Conservation (phyloP, 208 protist genomes). For the Leishmania tropica region DNA sequence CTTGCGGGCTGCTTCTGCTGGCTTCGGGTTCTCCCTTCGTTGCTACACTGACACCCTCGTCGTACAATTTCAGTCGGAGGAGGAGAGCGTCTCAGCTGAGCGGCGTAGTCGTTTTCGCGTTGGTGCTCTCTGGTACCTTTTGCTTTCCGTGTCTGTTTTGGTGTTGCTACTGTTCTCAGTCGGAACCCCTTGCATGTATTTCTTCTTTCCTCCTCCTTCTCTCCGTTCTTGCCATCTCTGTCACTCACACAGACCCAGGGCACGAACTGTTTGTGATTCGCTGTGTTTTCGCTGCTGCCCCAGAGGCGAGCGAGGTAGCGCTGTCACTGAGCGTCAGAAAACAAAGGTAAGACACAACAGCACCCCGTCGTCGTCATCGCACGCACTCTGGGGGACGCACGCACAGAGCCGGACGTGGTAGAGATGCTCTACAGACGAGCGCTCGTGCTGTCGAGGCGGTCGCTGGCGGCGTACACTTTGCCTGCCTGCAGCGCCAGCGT, state of each 20-base stretch:
- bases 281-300: neutral
- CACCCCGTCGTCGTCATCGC: neutral
- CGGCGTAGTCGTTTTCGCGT: neutral
- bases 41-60: neutral
- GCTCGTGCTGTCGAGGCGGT: slow-evolving; percentile 13
- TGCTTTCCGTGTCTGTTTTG: neutral
- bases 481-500: slow-evolving; percentile 6
- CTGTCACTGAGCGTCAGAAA: neutral
- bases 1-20: neutral
- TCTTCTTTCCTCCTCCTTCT: too few relatives aligned
- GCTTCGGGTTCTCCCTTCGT: neutral
- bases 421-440: slow-evolving; percentile 23
- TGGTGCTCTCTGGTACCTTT: neutral
- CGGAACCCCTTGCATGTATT: neutral
- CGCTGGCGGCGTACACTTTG: neutral
- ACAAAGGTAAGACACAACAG: neutral
- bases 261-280: neutral
- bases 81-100: neutral
- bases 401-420: neutral
- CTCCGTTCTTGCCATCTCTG: neutral
- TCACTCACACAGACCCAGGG: neutral
- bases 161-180: too few relatives aligned
- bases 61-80: neutral
- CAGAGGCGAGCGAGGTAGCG: neutral
- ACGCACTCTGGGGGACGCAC: neutral